Conservation (phyloP, 495 filamentous ascomycete species). For the Jackrogersella minutella region DNA sequence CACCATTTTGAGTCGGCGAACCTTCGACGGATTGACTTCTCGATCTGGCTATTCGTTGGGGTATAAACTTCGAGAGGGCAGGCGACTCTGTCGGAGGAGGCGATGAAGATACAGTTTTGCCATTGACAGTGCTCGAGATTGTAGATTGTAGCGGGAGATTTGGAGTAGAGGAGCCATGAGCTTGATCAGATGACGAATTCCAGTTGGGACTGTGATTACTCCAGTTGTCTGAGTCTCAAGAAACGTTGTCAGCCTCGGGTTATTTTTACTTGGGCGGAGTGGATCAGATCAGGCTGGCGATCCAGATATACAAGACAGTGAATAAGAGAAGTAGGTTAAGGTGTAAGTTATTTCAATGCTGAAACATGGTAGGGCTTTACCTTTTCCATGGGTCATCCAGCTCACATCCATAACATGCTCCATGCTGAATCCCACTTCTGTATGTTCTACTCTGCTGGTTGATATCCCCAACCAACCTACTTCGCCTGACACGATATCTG, state of each 20-base stretch:
- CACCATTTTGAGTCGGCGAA: constrained; percentile 25
- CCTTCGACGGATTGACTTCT: constrained; percentile 38
- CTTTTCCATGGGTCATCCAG: constrained; percentile 69
- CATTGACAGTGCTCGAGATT: constrained; percentile 34
- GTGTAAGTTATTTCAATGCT: neutral
- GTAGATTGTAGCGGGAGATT: constrained; percentile 23
- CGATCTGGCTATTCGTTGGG: constrained; percentile 33
- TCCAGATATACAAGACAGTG: neutral
- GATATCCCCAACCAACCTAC: constrained; percentile 5
- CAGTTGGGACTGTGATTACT: constrained; percentile 16
- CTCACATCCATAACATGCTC: constrained; percentile 72
- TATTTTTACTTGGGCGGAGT: neutral
- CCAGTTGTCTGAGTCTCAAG: constrained; percentile 26
- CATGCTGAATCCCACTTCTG: constrained; percentile 52
- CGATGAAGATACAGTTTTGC: constrained; percentile 13
- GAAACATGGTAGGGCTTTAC: constrained; percentile 30
- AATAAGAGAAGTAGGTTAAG: neutral
- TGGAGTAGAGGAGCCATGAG: constrained; percentile 14
- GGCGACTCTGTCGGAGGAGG: constrained; percentile 23
- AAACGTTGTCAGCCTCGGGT: constrained; percentile 18
- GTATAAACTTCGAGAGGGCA: constrained; percentile 31
- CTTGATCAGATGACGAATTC: constrained; percentile 31
- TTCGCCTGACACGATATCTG: neutral
- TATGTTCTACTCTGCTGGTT: neutral
- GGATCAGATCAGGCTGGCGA: neutral